phyloP scores from a whole-genome alignment of 805 yeast genomes.

The Metschnikowia similis region DNA sequence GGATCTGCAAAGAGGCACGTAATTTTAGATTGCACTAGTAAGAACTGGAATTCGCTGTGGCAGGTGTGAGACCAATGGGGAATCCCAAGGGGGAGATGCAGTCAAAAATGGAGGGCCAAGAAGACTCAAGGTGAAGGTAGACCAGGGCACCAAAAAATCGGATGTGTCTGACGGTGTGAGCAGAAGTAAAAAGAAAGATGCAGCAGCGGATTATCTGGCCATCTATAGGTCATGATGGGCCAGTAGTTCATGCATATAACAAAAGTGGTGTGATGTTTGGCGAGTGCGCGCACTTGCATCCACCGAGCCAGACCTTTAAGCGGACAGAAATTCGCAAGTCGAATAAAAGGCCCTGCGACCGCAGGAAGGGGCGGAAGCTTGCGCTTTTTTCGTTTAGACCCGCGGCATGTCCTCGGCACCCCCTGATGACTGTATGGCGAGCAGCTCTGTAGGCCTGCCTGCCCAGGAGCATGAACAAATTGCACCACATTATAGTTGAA shows the following conservation, averaged over 20 bases:
- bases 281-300: background rate
- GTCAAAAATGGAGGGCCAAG: background rate
- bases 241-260: background rate
- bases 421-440: too few relatives aligned
- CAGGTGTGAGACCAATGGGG: too few relatives aligned
- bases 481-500: too few relatives aligned
- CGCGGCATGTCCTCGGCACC: too few relatives aligned
- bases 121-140: background rate
- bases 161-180: background rate
- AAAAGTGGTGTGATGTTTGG: slow-evolving; percentile 4
- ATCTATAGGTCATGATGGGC: background rate
- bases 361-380: background rate
- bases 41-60: background rate
- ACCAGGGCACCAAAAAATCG: background rate
- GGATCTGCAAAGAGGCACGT: background rate
- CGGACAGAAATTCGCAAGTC: background rate
- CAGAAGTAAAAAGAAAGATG: background rate
- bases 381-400: background rate
- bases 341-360: too few relatives aligned
- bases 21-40: background rate
- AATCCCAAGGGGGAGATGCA: background rate
- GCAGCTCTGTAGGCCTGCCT: too few relatives aligned
- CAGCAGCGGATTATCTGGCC: background rate
- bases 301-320: background rate
- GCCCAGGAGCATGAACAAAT: too few relatives aligned